phyloP scores from a whole-genome alignment of 805 yeast species.

The Saturnispora mendoncae region DNA sequence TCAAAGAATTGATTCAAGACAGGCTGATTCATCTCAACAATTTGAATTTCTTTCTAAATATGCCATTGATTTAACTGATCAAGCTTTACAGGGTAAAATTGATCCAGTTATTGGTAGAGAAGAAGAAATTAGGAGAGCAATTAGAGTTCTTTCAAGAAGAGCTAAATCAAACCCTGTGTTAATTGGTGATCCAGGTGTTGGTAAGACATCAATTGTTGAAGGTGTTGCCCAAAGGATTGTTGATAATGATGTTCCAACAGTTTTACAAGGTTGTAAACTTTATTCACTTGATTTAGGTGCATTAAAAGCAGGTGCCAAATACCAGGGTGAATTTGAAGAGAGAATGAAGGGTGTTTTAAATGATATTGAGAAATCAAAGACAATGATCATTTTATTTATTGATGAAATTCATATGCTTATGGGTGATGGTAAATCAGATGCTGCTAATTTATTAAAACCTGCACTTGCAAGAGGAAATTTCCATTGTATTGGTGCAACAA shows the following conservation, averaged over 20 bases:
- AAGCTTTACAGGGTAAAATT: slow-evolving; percentile 86
- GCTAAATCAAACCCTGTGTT: slow-evolving; percentile 94
- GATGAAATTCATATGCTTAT: slow-evolving; percentile 98
- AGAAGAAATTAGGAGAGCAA: slow-evolving; percentile 93
- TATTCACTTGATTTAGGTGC: slow-evolving; percentile 93
- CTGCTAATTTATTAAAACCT: slow-evolving; percentile 93
- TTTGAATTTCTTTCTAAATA: slow-evolving; percentile 82
- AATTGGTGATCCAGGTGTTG: slow-evolving; percentile 99
- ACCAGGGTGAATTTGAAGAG: slow-evolving; percentile 98
- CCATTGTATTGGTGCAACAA: slow-evolving; percentile 98
- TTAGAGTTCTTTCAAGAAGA: slow-evolving; percentile 92
- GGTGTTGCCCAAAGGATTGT: slow-evolving; percentile 97
- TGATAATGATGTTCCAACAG: slow-evolving; percentile 90
- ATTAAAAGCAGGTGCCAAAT: slow-evolving; percentile 96
- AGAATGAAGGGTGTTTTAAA: slow-evolving; percentile 92
- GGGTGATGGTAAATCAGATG: slow-evolving; percentile 98
- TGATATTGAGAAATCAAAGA: slow-evolving; percentile 83
- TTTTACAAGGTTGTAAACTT: slow-evolving; percentile 69
- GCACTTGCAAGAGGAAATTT: slow-evolving; percentile 93
- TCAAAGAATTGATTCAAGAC: slow-evolving; percentile 85
- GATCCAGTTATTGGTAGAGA: slow-evolving; percentile 99
- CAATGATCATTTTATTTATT: slow-evolving; percentile 80
- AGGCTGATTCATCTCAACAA: slow-evolving; percentile 82
- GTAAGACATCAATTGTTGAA: slow-evolving; percentile 96
- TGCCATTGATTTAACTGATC: slow-evolving; percentile 88